Evolutionary conservation across 176 grass and related monocot species (phyloP), one percentile per base, ranked within the genome.

Genomic region (Leersia perrieri): DNA sequence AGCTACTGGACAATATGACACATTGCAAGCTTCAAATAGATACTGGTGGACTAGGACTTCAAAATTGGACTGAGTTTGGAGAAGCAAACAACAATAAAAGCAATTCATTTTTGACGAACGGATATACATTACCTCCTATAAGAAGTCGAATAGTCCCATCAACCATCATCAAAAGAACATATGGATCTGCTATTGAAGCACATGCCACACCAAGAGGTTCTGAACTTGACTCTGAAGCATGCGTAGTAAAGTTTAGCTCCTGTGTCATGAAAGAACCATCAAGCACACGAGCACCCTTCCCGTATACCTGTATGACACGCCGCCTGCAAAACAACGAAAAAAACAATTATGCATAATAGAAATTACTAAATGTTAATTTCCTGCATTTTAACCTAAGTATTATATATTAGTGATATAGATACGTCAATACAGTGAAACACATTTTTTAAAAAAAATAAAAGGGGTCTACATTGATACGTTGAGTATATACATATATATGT

Each of bases 241-340:
- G 89, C 6, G 80, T 62, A 33, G 73, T 81, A 77, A 98, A 91
- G 84, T 82, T 94, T 78, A 98, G 76, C 71, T 98, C 92, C 72
- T 98, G 92, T 77, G 95, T 98, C 95, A 98, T 98, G 80, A 94
- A 98, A 79, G 95, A 94, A 82, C 95, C 95, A 80, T 98, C 95
- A 86, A 98, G 92, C 64, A 98, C 89, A 89, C 92, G 95, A 75
- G 95, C 95, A 90, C 95, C 95, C 61, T 72, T 86, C 35, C 85
- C 86, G 81, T 87, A 98, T 66, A 98, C 78, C 71, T 98, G 95
- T 62, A 94, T 83, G 66, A 98, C 95, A 78, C 92, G 88, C 20
- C 92, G 85, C 84, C 95, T 98, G 80, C 58, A 85, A 60, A 90
- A 74, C 76, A 62, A 42, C 28, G 58, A 20, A 22, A 53, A 53